Base-by-base conservation (phyloP, 176 grass and related monocot species). In the Ensete glaucum region DNA sequence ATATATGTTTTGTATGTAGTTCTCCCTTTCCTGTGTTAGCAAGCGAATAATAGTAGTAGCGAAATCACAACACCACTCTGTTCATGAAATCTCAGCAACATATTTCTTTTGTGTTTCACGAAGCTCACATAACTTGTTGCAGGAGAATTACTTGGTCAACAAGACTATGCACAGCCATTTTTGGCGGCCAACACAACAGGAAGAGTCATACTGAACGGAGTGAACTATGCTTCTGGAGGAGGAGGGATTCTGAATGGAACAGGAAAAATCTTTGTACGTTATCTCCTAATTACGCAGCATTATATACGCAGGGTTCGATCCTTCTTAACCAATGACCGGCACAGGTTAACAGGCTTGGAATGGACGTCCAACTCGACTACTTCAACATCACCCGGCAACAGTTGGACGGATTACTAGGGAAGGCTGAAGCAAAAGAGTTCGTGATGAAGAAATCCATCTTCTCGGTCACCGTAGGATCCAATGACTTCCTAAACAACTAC, bases 401-500 rank as follows among this genome's bases (percentile, higher is more conserved):
- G 71, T 58, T 99, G 54, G 88, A 91, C 53, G 64, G 16, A 8
- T 70, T 99, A 65, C 69, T 99, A 1, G 95, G 95, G 14, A 48
- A 50, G 69, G 86, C 53, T 9, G 80, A 60, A 11, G 90, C 95
- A 2, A 53, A 21, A 54, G 70, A 79, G 73, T 89, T 84, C 54
- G 8, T 99, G 21, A 9, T 23, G 2, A 65, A 11, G 54, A 87
- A 72, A 58, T 84, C 95, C 57, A 94, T 99, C 76, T 91, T 99
- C 87, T 99, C 95, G 17, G 17, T 99, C 78, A 94, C 95, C 53
- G 34, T 99, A 15, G 95, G 90, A 3, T 82, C 95, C 13, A 99
- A 99, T 51, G 95, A 99, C 78, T 99, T 99, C 80, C 86, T 99
- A 9, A 99, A 99, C 77, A 99, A 99, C 66, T 99, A 99, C 74